These are phyloP conservation scores for Neonectria coccinea DNA, from an alignment of 2,329 filamentous ascomycete genomes.

Conservation along the genomic window DNA sequence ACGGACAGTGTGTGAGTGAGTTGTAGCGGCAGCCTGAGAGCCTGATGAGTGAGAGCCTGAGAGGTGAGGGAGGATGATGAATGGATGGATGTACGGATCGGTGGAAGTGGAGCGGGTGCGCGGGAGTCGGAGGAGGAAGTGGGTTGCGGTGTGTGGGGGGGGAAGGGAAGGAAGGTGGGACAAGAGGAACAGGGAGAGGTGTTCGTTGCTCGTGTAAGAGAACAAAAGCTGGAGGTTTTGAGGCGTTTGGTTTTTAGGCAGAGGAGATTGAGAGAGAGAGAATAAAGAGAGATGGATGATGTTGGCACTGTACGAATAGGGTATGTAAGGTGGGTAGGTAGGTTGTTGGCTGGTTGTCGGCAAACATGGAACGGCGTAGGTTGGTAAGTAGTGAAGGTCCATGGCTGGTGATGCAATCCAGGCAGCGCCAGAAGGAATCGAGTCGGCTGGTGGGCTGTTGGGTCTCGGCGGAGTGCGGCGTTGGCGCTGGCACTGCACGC, in stretches of 20 bases:
- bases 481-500: neutral
- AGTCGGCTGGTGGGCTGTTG: constrained; percentile 1
- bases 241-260: neutral
- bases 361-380: too few relatives aligned
- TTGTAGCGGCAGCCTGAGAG: neutral
- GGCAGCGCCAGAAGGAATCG: neutral
- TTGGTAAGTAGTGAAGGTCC: too few relatives aligned
- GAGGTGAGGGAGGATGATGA: constrained; percentile 5
- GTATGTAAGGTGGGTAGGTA: too few relatives aligned
- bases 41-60: neutral
- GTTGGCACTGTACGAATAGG: too few relatives aligned
- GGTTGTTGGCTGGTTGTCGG: too few relatives aligned
- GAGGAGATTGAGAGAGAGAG: neutral
- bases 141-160: constrained; percentile 2
- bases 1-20: neutral
- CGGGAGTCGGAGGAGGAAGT: constrained; percentile 4
- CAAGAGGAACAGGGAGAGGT: neutral
- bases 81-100: neutral
- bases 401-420: neutral
- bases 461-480: neutral
- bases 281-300: neutral
- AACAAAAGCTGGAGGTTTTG: neutral
- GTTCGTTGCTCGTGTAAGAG: constrained; percentile 1
- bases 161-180: neutral
- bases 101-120: constrained; percentile 4